Evolutionary conservation across 164 flowering plant species (phyloP).

Genomic region (Cinnamomum micranthum): DNA sequence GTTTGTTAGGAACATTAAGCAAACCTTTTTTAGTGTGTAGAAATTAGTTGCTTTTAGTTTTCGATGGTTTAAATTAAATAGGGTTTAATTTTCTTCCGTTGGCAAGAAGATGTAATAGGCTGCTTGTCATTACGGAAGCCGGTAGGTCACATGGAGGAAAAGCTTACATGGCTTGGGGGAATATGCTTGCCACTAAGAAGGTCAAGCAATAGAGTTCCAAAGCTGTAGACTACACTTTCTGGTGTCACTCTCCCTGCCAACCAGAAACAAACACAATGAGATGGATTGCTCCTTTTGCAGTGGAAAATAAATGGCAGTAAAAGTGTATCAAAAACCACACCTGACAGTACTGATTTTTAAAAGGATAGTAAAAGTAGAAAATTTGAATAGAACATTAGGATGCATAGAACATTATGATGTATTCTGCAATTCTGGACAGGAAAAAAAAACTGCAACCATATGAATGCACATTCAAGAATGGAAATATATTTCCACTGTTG

Average conservation of each 20-base stretch:
- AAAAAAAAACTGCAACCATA: not conserved
- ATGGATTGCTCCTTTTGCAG: not conserved
- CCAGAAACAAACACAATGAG: conserved; percentile 8
- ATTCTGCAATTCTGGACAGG: not conserved
- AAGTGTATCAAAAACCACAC: not conserved
- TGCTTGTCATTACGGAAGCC: no score
- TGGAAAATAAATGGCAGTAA: not conserved
- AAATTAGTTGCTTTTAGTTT: no score
- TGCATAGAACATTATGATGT: not conserved
- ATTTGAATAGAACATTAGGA: not conserved
- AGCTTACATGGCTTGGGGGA: conserved; percentile 91
- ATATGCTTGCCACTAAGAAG: conserved; percentile 95
- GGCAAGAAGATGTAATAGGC: not conserved
- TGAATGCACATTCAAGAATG: not conserved
- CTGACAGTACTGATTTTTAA: not conserved
- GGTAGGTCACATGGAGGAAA: not conserved
- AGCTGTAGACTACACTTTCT: conserved; percentile 96
- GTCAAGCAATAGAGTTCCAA: conserved; percentile 89
- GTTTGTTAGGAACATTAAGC: no score
- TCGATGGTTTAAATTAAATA: no score
- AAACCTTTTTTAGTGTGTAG: no score
- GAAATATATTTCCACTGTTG: not conserved
- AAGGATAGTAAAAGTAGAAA: not conserved
- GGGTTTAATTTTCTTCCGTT: not conserved
- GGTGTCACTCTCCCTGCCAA: conserved; percentile 86